phyloP scores from a whole-genome alignment of 2,329 filamentous ascomycete genomes.

The Paraphaeosphaeria sporulosa region DNA sequence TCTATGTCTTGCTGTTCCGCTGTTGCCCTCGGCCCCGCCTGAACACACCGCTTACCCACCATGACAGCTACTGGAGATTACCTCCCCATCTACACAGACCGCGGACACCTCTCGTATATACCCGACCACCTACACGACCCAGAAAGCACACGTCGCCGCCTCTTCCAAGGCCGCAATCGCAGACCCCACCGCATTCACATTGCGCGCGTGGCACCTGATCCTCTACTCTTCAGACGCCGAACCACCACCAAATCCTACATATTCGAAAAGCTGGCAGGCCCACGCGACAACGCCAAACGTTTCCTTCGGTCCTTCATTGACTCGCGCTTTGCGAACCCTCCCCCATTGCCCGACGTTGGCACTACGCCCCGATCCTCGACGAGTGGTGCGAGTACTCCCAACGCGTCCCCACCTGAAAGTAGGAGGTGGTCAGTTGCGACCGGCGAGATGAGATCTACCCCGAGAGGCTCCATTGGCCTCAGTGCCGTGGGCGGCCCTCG shows the following conservation, averaged over 20 bases:
- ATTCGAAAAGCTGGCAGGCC: conserved; percentile 59
- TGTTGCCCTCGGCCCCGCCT: conserved; percentile 17
- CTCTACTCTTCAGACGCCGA: conserved; percentile 39
- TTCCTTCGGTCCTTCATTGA: conserved; percentile 58
- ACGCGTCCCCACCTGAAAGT: conserved; percentile 37
- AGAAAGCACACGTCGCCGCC: conserved; percentile 32
- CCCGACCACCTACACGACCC: conserved; percentile 45
- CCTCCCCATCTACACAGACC: conserved; percentile 46
- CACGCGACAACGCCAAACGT: conserved; percentile 58
- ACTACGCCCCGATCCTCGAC: conserved; percentile 36
- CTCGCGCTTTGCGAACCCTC: conserved; percentile 36
- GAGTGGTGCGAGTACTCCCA: conserved; percentile 38
- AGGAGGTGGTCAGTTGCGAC: conserved; percentile 33
- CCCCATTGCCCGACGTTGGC: conserved; percentile 30
- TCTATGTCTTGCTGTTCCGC: conserved; percentile 10
- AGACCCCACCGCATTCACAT: conserved; percentile 66
- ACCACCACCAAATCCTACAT: conserved; percentile 45
- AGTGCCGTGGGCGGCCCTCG: conserved; percentile 49
- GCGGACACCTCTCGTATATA: conserved; percentile 48
- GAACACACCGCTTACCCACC: conserved; percentile 34
- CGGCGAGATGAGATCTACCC: conserved; percentile 49
- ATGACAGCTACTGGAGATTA: conserved; percentile 48
- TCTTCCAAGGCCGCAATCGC: conserved; percentile 60
- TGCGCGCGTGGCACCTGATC: conserved; percentile 57
- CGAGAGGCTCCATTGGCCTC: conserved; percentile 50